Conservation (phyloP, 192 early-diverging fungal genomes). For the Linderina pennispora region DNA sequence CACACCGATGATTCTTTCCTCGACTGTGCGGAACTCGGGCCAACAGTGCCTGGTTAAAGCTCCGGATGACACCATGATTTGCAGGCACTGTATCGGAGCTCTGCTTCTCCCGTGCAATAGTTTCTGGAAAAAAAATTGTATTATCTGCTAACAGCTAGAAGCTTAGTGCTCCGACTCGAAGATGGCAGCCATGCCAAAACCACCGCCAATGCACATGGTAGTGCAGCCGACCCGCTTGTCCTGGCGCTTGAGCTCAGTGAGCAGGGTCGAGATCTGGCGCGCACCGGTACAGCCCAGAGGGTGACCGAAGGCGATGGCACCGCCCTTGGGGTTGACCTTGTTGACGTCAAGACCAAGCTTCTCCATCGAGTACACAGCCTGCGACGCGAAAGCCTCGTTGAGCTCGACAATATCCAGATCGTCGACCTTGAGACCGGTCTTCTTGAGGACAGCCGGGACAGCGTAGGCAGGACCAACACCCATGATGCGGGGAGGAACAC, state of each 20-base stretch:
- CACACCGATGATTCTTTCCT: no score
- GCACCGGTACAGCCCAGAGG: conserved; percentile 93
- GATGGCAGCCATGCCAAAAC: conserved; percentile 88
- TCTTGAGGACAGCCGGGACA: conserved; percentile 81
- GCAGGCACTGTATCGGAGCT: no score
- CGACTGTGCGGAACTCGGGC: no score
- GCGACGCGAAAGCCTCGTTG: conserved; percentile 98
- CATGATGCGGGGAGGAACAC: conserved; percentile 93
- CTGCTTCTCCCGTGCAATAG: no score
- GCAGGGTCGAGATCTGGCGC: conserved; percentile 90
- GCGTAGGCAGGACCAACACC: conserved; percentile 94
- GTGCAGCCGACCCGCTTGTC: conserved; percentile 80
- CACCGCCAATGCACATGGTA: conserved; percentile 89
- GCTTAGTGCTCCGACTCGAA: conserved; percentile 66
- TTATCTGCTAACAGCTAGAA: no score
- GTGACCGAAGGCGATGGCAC: conserved; percentile 97
- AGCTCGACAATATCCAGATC: conserved; percentile 90
- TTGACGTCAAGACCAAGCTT: conserved; percentile 78
- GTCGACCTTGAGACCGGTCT: conserved; percentile 64
- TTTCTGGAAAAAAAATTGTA: no score
- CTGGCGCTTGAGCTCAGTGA: conserved; percentile 86
- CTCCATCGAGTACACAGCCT: conserved; percentile 88
- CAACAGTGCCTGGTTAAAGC: no score
- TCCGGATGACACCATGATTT: no score
- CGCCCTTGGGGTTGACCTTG: conserved; percentile 98